phyloP scores from a whole-genome alignment of 169 alveolate genomes.

The Condylostoma magnum region DNA sequence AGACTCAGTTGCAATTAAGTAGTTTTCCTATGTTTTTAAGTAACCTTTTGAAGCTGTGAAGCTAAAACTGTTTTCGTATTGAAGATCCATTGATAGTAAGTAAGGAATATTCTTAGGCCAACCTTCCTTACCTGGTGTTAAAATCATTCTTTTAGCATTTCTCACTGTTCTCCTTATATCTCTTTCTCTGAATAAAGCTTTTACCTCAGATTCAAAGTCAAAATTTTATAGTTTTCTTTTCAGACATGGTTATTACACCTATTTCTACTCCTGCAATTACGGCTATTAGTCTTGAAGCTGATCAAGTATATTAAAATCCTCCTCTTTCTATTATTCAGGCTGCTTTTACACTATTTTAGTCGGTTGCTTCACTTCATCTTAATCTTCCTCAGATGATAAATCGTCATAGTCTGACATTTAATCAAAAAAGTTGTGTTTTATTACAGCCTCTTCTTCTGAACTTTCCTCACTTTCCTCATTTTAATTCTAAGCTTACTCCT shows the following conservation, averaged over 20 bases:
- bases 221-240: background rate
- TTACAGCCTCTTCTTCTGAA: constrained; percentile 6
- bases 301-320: background rate
- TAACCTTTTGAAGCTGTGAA: constrained; percentile 9
- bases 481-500: background rate
- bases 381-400: background rate
- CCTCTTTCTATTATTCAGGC: background rate
- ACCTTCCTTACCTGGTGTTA: background rate
- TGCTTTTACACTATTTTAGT: background rate
- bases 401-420: background rate
- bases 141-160: background rate
- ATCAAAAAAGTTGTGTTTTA: background rate
- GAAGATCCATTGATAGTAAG: constrained; percentile 6
- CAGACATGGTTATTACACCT: background rate
- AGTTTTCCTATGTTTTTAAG: constrained; percentile 21
- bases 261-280: background rate
- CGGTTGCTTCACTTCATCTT: background rate
- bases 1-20: background rate
- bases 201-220: background rate
- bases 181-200: background rate
- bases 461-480: background rate
- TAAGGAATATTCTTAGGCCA: constrained; percentile 9
- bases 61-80: background rate
- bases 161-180: background rate
- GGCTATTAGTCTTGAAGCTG: background rate